Evolutionary conservation across 352 stramenopile genomes (phyloP), one percentile per base, ranked within the genome.

Genomic region (Globisporangium orthogonon): DNA sequence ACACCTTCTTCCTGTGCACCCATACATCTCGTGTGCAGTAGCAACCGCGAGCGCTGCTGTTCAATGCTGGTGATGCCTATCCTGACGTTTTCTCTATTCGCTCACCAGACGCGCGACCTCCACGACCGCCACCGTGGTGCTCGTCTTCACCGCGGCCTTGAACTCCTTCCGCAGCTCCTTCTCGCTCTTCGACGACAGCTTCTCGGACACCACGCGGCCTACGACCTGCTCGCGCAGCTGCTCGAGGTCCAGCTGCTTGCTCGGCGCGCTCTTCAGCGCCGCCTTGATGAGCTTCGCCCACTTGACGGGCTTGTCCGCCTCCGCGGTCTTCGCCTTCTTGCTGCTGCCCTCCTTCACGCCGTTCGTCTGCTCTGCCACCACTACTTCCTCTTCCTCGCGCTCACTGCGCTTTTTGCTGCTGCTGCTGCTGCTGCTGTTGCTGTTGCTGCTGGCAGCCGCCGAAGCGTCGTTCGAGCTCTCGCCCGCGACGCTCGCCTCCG

Each of bases 151-250:
- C 6, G 65, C 71, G 14, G 64, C 64, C 49, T 87, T 81, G 49
- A 89, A 80, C 65, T 84, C 71, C 51, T 81, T 85, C 64, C 77
- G 81, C 14, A 87, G 64, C 51, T 87, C 69, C 54, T 89, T 86
- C 57, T 83, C 78, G 51, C 61, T 81, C 63, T 82, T 85, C 29
- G 46, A 60, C 28, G 70, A 76, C 39, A 76, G 55, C 46, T 81
- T 57, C 47, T 81, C 71, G 13, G 74, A 62, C 47, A 69, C 56
- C 18, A 90, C 67, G 11, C 76, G 56, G 23, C 66, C 63, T 17
- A 91, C 44, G 33, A 87, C 59, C 47, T 83, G 63, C 0, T 77
- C 65, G 49, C 67, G 69, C 43, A 92, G 70, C 52, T 43, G 48
- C 48, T 71, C 66, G 48, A 89, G 63, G 17, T 92, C 76, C 54